Conservation (phyloP, 2,329 filamentous ascomycete genomes). For the Metarhizium robertsii region DNA sequence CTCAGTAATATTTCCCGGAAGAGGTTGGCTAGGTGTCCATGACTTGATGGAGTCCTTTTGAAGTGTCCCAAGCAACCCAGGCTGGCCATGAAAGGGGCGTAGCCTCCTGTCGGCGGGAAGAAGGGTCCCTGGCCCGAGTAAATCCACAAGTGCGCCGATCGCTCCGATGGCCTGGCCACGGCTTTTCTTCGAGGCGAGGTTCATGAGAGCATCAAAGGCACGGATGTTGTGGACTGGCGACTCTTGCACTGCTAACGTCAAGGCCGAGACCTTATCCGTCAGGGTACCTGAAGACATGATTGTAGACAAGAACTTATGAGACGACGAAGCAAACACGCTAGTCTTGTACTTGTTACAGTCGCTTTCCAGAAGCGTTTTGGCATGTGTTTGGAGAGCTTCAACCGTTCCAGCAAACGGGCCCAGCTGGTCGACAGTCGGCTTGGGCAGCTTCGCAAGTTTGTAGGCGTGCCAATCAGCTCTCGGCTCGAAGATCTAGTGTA, state of each 20-base stretch:
- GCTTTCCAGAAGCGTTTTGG: constrained; percentile 62
- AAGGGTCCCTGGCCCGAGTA: constrained; percentile 80
- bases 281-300: constrained; percentile 96
- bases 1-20: constrained; percentile 67
- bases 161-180: constrained; percentile 87
- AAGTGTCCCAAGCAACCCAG: constrained; percentile 62
- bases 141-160: constrained; percentile 86
- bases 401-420: constrained; percentile 34
- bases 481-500: constrained; percentile 43
- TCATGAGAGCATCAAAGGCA: constrained; percentile 75
- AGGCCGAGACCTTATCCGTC: constrained; percentile 90
- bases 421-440: constrained; percentile 34
- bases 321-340: constrained; percentile 70
- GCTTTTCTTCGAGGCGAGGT: constrained; percentile 83
- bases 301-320: constrained; percentile 90
- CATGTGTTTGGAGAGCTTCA: constrained; percentile 55
- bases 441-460: constrained; percentile 32
- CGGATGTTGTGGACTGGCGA: constrained; percentile 90
- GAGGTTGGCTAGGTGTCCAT: constrained; percentile 60
- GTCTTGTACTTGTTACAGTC: constrained; percentile 70
- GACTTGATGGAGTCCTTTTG: constrained; percentile 45
- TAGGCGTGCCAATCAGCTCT: constrained; percentile 48
- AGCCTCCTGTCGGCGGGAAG: constrained; percentile 77
- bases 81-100: constrained; percentile 69
- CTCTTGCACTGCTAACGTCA: constrained; percentile 91